Evolutionary conservation across 2,329 filamentous ascomycete genomes (phyloP), one percentile per base, ranked within the genome.

Genomic region (Fusarium circinatum): DNA sequence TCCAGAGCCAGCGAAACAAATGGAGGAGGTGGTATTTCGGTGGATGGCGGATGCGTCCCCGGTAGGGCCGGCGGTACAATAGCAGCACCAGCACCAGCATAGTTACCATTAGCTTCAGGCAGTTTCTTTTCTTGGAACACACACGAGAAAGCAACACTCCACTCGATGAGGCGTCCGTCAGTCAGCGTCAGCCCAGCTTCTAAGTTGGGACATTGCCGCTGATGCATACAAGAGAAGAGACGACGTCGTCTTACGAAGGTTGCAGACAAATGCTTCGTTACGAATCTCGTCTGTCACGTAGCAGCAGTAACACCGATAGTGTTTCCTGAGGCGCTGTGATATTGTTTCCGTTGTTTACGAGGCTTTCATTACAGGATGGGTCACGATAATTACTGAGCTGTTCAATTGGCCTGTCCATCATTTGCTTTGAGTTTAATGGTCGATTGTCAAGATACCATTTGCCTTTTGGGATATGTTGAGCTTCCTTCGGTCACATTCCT

Each of bases 121-220:
- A 26, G 36, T 66, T 75, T 75, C 71, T 72, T 72, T 69, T 74
- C 64, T 62, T 74, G 68, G 71, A 69, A 74, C 68, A 72, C 24
- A 32, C 32, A 44, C 39, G 38, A 42, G 66, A 65, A 61, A 36
- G 60, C 59, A 70, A 73, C 34, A 51, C 70, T 61, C 69, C 70
- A 73, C 70, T 49, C 36, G 51, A 36, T 56, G 54, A 48, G 49
- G 57, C 56, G 56, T 55, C 26, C 42, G 56, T 51, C 26, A n/a
- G 63, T 62, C 58, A 74, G 59, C 71, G 63, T 65, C 71, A 74
- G 71, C 58, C 61, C 47, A 66, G 67, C 30, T 51, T 44, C 48
- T 44, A 55, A 39, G 36, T 68, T 32, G 13, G 65, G 70, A 62
- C 32, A 39, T 57, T 17, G 44, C 57, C 54, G 70, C 70, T 68